Evolutionary conservation across 2,329 filamentous ascomycete species (phyloP).

Genomic region (Lachnellula cervina): DNA sequence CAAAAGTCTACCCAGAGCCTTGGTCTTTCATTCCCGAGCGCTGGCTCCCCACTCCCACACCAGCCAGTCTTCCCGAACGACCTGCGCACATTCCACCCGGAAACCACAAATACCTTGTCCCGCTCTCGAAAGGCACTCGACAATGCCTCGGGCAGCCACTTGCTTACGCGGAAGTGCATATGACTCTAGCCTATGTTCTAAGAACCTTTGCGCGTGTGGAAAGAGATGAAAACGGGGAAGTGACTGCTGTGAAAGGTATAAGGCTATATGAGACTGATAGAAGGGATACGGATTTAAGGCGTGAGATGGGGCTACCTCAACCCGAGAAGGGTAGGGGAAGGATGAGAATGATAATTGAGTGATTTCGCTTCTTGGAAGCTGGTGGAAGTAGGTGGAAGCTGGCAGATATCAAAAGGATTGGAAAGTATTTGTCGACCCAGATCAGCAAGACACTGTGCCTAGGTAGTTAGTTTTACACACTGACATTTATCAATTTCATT

Average conservation of each 20-base stretch:
- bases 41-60: constrained; percentile 7
- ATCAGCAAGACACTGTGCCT: no score
- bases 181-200: constrained; percentile 5
- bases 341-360: constrained; percentile 1
- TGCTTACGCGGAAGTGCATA: constrained; percentile 9
- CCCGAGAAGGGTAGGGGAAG: constrained; percentile 12
- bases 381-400: no score
- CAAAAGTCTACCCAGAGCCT: constrained; percentile 9
- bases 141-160: constrained; percentile 11
- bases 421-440: no score
- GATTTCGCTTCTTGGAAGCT: neutral
- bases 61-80: no score
- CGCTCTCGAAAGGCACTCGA: constrained; percentile 12
- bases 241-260: constrained; percentile 6
- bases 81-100: constrained; percentile 2
- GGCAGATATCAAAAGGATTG: no score
- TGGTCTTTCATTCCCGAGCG: constrained; percentile 16
- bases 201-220: constrained; percentile 9
- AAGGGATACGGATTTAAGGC: constrained; percentile 12
- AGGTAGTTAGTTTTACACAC: no score
- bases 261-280: constrained; percentile 14
- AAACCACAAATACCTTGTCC: constrained; percentile 9
- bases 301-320: constrained; percentile 9
- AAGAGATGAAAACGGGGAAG: constrained; percentile 4
- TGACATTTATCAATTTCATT: no score